Evolutionary conservation across 331 rosid species (phyloP).

Genomic region (Cydonia oblonga): DNA sequence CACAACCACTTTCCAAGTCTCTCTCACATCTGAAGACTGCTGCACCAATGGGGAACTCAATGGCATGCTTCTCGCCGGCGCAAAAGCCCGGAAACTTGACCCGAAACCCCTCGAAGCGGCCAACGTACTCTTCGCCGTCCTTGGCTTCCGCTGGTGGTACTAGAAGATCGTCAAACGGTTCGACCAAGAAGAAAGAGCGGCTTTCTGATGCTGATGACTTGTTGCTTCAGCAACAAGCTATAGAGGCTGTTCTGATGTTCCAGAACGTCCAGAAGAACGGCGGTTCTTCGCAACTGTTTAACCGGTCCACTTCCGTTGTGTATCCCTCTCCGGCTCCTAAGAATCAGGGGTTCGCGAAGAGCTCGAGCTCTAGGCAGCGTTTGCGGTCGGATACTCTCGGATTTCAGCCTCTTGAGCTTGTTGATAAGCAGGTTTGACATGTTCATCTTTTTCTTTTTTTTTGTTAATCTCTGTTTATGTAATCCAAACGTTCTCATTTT

Average conservation of each 20-base stretch:
- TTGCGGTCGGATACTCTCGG: conserved; percentile 51
- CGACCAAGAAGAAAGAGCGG: conserved; percentile 25
- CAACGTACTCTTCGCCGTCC: conserved; percentile 9
- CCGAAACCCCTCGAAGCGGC: conserved; percentile 1
- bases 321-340: conserved; percentile 38
- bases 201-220: conserved; percentile 23
- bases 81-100: neutral
- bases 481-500: too few species aligned
- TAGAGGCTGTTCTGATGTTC: conserved; percentile 67
- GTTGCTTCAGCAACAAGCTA: conserved; percentile 53
- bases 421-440: conserved; percentile 44
- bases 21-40: neutral
- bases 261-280: conserved; percentile 45
- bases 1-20: neutral
- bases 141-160: conserved; percentile 16
- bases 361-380: conserved; percentile 70
- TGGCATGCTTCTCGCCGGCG: conserved; percentile 14
- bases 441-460: neutral
- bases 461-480: neutral
- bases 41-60: conserved; percentile 23
- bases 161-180: conserved; percentile 22
- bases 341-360: conserved; percentile 35
- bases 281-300: conserved; percentile 15
- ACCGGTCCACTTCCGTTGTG: conserved; percentile 69
- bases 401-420: conserved; percentile 68